phyloP scores from a whole-genome alignment of 2,329 filamentous ascomycete species.

The Claviceps sp. region DNA sequence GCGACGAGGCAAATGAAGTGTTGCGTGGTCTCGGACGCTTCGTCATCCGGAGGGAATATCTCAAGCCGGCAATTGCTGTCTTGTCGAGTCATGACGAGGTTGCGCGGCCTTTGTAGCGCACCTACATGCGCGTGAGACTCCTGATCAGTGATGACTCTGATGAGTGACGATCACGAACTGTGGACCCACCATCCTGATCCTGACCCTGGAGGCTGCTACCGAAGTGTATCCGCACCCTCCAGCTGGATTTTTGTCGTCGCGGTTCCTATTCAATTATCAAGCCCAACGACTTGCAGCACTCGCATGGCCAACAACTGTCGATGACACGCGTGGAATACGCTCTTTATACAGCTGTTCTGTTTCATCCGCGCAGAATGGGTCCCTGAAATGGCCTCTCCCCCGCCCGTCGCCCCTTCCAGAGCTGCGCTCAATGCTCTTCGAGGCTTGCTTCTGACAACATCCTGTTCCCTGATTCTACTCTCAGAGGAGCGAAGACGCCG shows the following conservation, averaged over 20 bases:
- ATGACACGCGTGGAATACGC: not conserved
- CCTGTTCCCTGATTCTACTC: slow-evolving; percentile 40
- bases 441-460: slow-evolving; percentile 41
- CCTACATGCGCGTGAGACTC: no score
- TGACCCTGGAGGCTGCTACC: not conserved
- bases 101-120: no score
- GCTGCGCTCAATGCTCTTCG: slow-evolving; percentile 41
- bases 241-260: not conserved
- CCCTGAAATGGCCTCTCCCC: slow-evolving; percentile 29
- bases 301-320: not conserved
- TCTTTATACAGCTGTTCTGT: not conserved
- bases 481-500: slow-evolving; percentile 44
- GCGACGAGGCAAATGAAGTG: no score
- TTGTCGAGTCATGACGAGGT: no score
- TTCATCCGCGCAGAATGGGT: slow-evolving; percentile 11
- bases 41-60: no score
- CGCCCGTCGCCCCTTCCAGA: slow-evolving; percentile 40
- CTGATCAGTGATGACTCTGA: no score
- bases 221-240: slow-evolving; percentile 1
- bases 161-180: not conserved
- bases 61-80: no score
- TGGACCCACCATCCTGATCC: not conserved
- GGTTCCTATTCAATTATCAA: not conserved
- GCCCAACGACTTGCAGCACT: not conserved
- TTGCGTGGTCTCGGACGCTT: no score